These are phyloP conservation scores for Microbotryum violaceum DNA, from an alignment of 1,284 basidiomycete genomes.

Conservation along the genomic window DNA sequence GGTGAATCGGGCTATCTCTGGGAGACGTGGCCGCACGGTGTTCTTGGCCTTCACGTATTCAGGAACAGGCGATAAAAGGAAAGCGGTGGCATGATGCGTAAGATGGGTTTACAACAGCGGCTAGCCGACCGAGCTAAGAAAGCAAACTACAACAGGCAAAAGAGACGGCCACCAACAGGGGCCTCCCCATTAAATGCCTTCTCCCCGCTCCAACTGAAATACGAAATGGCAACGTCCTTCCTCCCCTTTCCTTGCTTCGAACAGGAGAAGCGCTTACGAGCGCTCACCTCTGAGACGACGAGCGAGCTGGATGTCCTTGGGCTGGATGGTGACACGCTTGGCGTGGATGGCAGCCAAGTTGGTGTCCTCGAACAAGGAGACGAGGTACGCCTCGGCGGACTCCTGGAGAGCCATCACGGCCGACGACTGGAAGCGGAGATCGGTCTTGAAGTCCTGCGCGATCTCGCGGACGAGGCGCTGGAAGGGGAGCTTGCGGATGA, in stretches of 20 bases:
- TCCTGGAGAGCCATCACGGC: slow-evolving; percentile 62
- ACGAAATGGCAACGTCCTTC: not conserved
- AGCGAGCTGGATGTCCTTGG: slow-evolving; percentile 60
- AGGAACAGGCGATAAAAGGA: no score
- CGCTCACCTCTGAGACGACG: slow-evolving; percentile 54
- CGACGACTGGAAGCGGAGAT: slow-evolving; percentile 84
- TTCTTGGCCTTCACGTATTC: no score
- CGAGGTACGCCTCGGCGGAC: slow-evolving; percentile 74
- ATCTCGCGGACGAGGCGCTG: slow-evolving; percentile 34
- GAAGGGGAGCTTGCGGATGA: slow-evolving; percentile 38
- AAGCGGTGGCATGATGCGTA: no score
- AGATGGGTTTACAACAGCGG: no score
- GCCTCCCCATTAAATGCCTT: no score
- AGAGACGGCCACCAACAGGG: no score
- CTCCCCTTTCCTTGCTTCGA: no score
- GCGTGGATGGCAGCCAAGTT: slow-evolving; percentile 48
- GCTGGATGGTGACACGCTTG: slow-evolving; percentile 56
- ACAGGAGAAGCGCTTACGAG: slow-evolving; percentile 49
- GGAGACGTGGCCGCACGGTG: no score
- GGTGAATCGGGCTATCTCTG: no score
- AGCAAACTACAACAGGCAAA: no score
- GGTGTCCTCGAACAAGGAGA: slow-evolving; percentile 67
- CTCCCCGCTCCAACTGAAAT: no score
- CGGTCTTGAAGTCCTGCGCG: slow-evolving; percentile 48
- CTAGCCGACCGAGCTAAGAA: no score